phyloP scores from a whole-genome alignment of 345 rosid species.

The Alliaria petiolata region DNA sequence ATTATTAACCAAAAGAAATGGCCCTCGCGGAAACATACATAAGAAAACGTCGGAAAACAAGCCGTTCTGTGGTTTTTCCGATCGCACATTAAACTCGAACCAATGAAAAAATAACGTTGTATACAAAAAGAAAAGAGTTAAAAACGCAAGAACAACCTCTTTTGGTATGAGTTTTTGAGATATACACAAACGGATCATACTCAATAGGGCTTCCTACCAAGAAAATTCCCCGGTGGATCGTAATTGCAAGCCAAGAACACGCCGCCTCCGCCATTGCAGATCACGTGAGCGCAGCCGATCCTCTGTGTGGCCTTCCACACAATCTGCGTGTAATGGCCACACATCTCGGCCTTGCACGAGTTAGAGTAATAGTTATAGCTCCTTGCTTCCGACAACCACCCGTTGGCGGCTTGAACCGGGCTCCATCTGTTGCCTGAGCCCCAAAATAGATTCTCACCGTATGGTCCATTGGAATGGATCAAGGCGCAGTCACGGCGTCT shows the following conservation, averaged over 20 bases:
- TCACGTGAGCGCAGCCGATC: conserved; percentile 73
- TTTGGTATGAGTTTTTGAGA: not conserved
- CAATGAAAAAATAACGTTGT: conserved; percentile 12
- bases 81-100: conserved; percentile 20
- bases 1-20: conserved; percentile 23
- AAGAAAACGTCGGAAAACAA: conserved; percentile 9
- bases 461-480: conserved; percentile 77
- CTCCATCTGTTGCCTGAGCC: conserved; percentile 76
- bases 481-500: conserved; percentile 65
- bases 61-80: not conserved
- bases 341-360: conserved; percentile 46
- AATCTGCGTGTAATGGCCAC: conserved; percentile 91
- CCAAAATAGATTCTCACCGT: conserved; percentile 95
- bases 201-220: conserved; percentile 77
- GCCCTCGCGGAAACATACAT: conserved; percentile 3
- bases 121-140: conserved; percentile 2
- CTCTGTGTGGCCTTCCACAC: conserved; percentile 58
- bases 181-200: conserved; percentile 19
- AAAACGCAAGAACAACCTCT: conserved; percentile 13
- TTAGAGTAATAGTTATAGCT: conserved; percentile 54
- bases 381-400: conserved; percentile 64
- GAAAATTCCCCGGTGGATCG: conserved; percentile 86
- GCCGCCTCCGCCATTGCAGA: conserved; percentile 44
- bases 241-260: conserved; percentile 77
- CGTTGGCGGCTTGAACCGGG: conserved; percentile 62